Evolutionary conservation across 768 basidiomycete genomes (phyloP), one percentile per base, ranked within the genome.

Genomic region (Epithele typhae): DNA sequence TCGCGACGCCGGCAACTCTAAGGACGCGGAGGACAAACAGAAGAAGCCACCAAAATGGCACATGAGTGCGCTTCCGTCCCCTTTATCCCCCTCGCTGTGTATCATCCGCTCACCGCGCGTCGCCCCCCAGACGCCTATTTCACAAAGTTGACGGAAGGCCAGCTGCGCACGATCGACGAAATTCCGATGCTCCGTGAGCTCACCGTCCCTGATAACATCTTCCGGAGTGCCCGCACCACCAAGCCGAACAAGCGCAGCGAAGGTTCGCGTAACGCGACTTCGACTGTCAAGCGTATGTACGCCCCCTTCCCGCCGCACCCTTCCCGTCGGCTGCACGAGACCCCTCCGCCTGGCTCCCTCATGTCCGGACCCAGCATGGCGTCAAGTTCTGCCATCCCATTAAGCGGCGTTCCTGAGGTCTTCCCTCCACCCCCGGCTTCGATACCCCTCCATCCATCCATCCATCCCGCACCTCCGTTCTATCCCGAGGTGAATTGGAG

Each of bases 91-190:
- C 25, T 17, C 39, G 32, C 37, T 33, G 34, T 25, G 15, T 21
- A 19, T 32, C 19, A 30, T 24, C 43, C 43, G 40, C 30, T 35
- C 37, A 45, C 41, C 45, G 55, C 56, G 41, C 49, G 46, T 53
- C 40, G 21, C 46, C 18, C 64, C 90, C n/a, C n/a, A n/a, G 88
- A 85, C 62, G 86, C 88, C 4, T 91, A 91, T 64, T 91, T 88
- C 61, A 87, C 88, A 23, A 85, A 87, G 53, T 68, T 74, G 4
- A 87, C 84, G 0, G 79, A 88, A 22, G 84, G 87, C 61, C 70
- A 79, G 35, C 71, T 91, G 30, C 74, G 77, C 37, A 84, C 81
- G 4, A 78, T 91, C 41, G 87, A 90, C 52, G 79, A 85, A 51
- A 70, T 86, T 57, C 72, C 72, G 11, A 64, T 64, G 19, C 71